Evolutionary conservation across 495 filamentous ascomycete species (phyloP), one percentile per base, ranked within the genome.

Genomic region (Rhypophila decipiens): DNA sequence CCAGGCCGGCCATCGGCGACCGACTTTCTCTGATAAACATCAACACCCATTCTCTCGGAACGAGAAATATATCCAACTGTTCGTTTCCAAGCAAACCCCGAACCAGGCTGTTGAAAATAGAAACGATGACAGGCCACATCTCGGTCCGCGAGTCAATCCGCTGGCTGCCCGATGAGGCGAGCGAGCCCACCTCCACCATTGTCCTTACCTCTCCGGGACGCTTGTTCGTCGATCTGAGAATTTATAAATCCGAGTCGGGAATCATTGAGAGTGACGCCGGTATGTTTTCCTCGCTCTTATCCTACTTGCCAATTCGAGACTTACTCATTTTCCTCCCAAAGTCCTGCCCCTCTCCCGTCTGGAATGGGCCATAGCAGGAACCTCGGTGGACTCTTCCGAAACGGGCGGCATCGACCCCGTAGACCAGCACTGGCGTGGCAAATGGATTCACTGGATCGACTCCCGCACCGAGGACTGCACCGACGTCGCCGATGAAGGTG

Each of bases 301-400:
- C 21, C 13, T 38, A 11, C 3, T 24, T 5, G 11, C 33, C 7
- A 20, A 13, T 19, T 44, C 19, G 21, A 23, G n/a, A n/a, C n/a
- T n/a, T n/a, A n/a, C n/a, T n/a, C n/a, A n/a, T n/a, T n/a, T n/a
- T n/a, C n/a, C n/a, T n/a, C n/a, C n/a, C 27, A 7, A 7, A 5
- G 13, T 35, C 44, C 23, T 8, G 12, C n/a, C 17, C 29, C 21
- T 13, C 1, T 45, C 42, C 2, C 42, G 50, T 1, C 53, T 71
- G 1, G 68, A 71, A 53, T 81, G 78, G 77, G 78, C 73, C 18
- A 78, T 81, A 33, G 77, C 74, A 1, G 78, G 78, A 9, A 66
- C 61, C 9, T 75, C 75, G 0, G 49, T 54, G 1, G 58, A 52
- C 1, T 38, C 53, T 17, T 11, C 42, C 4, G 23, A 15, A 20